Percentiles rank a stretch among this genome's conserved stretches.
phyloP scores from a whole-genome alignment of 352 stramenopile species.

The Phytophthora uliginosa region DNA sequence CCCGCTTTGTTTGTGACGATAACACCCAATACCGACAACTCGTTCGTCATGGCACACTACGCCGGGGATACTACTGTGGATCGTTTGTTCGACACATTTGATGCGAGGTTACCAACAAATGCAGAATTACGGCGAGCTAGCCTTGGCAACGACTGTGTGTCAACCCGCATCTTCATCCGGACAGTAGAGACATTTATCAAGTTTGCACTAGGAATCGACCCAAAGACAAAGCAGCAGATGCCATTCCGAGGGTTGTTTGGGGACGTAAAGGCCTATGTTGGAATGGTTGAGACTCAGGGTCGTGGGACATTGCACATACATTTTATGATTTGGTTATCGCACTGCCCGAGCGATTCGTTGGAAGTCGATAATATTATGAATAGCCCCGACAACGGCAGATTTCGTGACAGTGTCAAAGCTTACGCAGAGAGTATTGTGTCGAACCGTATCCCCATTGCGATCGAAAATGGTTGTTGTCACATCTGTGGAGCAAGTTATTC shows the following conservation, averaged over 20 bases:
- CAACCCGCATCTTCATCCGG: conserved; percentile 15
- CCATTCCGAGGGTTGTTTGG: conserved; percentile 11
- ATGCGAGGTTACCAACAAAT: conserved; percentile 10
- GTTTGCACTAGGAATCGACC: conserved; percentile 12
- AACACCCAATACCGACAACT: conserved; percentile 1
- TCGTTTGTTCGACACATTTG: conserved; percentile 6
- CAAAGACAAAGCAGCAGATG: background rate
- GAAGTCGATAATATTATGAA: background rate
- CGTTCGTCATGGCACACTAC: conserved; percentile 11
- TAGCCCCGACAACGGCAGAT: background rate
- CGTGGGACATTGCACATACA: conserved; percentile 18
- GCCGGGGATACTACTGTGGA: conserved; percentile 6
- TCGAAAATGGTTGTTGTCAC: background rate
- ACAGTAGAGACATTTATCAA: conserved; percentile 15
- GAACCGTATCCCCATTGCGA: background rate
- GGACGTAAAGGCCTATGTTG: conserved; percentile 4
- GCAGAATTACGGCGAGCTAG: conserved; percentile 6
- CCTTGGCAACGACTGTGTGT: conserved; percentile 11
- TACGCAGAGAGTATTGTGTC: background rate
- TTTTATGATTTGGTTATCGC: conserved; percentile 14
- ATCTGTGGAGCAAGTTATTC: background rate
- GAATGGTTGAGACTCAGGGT: conserved; percentile 16
- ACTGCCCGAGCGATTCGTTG: background rate
- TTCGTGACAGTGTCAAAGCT: background rate
- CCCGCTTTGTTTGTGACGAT: background rate